Base-by-base conservation (phyloP, 257 asterid species). In the Thymus quinquecostatus region DNA sequence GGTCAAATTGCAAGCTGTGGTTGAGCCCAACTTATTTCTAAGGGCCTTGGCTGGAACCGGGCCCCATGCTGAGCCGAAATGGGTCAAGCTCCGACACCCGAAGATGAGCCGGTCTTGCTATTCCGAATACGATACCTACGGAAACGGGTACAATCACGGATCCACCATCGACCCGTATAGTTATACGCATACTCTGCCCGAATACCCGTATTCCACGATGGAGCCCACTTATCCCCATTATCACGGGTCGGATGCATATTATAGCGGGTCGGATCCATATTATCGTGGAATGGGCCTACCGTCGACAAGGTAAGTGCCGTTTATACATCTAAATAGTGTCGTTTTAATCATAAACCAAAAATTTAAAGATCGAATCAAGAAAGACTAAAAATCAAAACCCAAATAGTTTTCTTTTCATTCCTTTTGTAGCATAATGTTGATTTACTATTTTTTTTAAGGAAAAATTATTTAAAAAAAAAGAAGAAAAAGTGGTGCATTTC, bases 41-140 rank as follows among this genome's bases (percentile, higher is more conserved):
- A 54, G 43, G 51, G 88, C 89, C 13, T 60, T 89, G 5, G 59
- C 80, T 1, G 66, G 86, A 62, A 43, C 85, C 1, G 93, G 93
- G 4, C 74, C 67, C 68, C 96, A 87, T 13, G 91, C 88, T 0
- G 80, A 87, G 55, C 11, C 86, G 1, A 61, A 74, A 28, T 76
- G 80, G 81, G 85, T 79, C 55, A 86, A 76, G 64, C 71, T 85
- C 57, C 78, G 72, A 3, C 87, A 84, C 76, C 89, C 89, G 11
- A 47, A 50, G 54, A 14, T 73, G 34, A 74, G 36, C 13, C 40
- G 63, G 13, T 33, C 32, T 21, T 11, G 49, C 70, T 67, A 43
- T 53, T 8, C 45, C 73, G 2, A 32, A 44, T 14, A 77, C 43
- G 40, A 68, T 8, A 14, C 74, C 8, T 60, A 75, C 32, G 40